Evolutionary conservation across 1,284 basidiomycete species (phyloP).

Genomic region (Agroathelia rolfsii): DNA sequence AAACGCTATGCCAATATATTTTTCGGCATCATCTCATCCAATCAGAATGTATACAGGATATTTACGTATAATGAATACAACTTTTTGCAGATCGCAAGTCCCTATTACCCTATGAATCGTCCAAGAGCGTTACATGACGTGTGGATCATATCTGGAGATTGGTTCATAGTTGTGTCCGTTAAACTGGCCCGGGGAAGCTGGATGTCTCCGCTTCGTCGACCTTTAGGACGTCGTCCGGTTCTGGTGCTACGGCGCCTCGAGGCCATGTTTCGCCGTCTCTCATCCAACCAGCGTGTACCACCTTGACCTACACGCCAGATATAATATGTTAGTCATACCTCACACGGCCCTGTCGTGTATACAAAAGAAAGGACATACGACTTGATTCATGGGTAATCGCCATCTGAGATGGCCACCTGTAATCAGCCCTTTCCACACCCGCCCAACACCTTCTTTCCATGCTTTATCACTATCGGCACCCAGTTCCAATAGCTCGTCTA

Average conservation of each 20-base stretch:
- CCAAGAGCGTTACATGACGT: too few species aligned
- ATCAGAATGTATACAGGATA: conserved; percentile 8
- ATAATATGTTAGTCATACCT: conserved; percentile 8
- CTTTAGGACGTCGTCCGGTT: conserved; percentile 42
- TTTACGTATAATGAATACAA: not conserved
- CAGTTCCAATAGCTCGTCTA: conserved; percentile 41
- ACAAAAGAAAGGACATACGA: conserved; percentile 35
- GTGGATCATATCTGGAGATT: too few species aligned
- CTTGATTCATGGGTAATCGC: conserved; percentile 45
- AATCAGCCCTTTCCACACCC: conserved; percentile 52
- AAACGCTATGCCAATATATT: conserved; percentile 23
- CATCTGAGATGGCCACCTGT: conserved; percentile 47
- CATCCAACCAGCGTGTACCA: conserved; percentile 63
- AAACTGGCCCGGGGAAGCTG: too few species aligned
- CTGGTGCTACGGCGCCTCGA: conserved; percentile 39
- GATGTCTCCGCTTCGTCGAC: conserved; percentile 8
- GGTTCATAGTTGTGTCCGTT: too few species aligned
- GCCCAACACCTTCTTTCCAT: conserved; percentile 49
- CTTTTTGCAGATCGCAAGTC: too few species aligned
- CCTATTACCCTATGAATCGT: too few species aligned
- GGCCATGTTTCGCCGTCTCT: conserved; percentile 66
- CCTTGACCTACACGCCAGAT: conserved; percentile 42
- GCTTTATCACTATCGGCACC: conserved; percentile 38
- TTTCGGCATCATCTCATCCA: conserved; percentile 17
- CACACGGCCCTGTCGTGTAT: conserved; percentile 5